Percentiles rank a stretch among this genome's conserved stretches.
Evolutionary conservation across 2,329 filamentous ascomycete species (phyloP).

Genomic region (Epichloe hybrida): DNA sequence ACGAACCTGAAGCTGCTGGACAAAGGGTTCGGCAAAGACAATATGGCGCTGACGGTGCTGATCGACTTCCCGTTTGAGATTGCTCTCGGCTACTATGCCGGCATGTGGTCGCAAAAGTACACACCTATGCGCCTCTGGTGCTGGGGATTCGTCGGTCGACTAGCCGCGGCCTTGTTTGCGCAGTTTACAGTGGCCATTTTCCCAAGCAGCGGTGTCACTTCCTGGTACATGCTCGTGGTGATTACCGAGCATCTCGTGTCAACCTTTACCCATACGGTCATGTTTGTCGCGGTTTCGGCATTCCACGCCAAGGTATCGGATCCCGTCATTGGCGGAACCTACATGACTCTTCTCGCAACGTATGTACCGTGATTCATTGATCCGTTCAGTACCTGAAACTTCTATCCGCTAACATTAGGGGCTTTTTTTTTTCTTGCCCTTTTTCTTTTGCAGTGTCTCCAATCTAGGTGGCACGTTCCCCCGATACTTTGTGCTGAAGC

Average conservation of each 20-base stretch:
- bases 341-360: constrained; percentile 97
- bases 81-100: constrained; percentile 89
- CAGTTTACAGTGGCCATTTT: constrained; percentile 85
- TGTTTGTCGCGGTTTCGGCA: constrained; percentile 93
- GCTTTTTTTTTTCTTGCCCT: not conserved
- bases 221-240: constrained; percentile 73
- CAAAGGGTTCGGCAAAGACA: constrained; percentile 97
- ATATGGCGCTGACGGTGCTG: constrained; percentile 87
- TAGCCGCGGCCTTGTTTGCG: constrained; percentile 71
- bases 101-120: constrained; percentile 94
- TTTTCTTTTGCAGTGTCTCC: constrained; percentile 50
- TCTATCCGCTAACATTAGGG: constrained; percentile 6
- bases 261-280: constrained; percentile 94
- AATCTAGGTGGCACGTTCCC: constrained; percentile 96
- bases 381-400: not conserved
- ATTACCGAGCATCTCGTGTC: constrained; percentile 88
- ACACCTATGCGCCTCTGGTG: constrained; percentile 93
- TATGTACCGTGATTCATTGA: constrained; percentile 36
- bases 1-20: constrained; percentile 94
- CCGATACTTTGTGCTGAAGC: constrained; percentile 82
- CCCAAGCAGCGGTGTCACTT: constrained; percentile 61
- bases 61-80: constrained; percentile 99
- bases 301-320: constrained; percentile 96
- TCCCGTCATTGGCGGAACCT: constrained; percentile 90
- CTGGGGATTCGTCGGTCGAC: constrained; percentile 83